These are phyloP conservation scores for Sporisorium reilianum DNA, from an alignment of 1,284 basidiomycete species.

Conservation along the genomic window DNA sequence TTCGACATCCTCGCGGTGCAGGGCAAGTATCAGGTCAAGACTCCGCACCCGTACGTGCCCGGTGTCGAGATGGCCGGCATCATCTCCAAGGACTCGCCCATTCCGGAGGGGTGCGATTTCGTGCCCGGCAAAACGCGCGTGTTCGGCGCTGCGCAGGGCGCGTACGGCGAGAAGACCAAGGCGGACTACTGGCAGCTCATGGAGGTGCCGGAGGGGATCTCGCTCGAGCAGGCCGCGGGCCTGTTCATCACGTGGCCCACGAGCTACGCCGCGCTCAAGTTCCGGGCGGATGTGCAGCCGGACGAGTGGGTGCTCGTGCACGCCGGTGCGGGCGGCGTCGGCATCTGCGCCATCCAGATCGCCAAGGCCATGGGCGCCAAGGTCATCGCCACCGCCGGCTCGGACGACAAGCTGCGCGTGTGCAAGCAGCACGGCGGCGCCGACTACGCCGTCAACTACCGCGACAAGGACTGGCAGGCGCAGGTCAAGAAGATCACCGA, in stretches of 20 bases:
- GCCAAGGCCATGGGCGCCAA: conserved; percentile 65
- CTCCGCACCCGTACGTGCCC: conserved; percentile 62
- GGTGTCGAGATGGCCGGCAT: conserved; percentile 81
- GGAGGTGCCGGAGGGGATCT: conserved; percentile 77
- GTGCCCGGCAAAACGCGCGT: conserved; percentile 85
- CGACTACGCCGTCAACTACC: conserved; percentile 63
- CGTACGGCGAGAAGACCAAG: conserved; percentile 76
- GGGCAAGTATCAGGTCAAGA: conserved; percentile 64
- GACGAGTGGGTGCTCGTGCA: conserved; percentile 62
- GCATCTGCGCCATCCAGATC: conserved; percentile 73
- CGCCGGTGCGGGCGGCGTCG: conserved; percentile 80
- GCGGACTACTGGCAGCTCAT: conserved; percentile 71
- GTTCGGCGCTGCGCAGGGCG: conserved; percentile 86
- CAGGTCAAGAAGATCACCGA: conserved; percentile 64
- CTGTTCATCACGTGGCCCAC: conserved; percentile 65
- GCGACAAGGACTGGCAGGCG: conserved; percentile 62
- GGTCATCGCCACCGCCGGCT: conserved; percentile 63
- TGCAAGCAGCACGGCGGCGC: conserved; percentile 60
- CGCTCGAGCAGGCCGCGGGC: conserved; percentile 77
- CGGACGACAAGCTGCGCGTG: conserved; percentile 56
- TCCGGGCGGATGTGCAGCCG: conserved; percentile 53
- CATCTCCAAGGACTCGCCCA: conserved; percentile 79
- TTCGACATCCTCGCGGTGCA: conserved; percentile 63
- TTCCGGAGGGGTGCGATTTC: conserved; percentile 84
- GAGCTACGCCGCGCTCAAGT: conserved; percentile 62